Evolutionary conservation across 1,139 yeast species (phyloP), one percentile per base, ranked within the genome.

Genomic region (Yamadazyma membranifaciens): DNA sequence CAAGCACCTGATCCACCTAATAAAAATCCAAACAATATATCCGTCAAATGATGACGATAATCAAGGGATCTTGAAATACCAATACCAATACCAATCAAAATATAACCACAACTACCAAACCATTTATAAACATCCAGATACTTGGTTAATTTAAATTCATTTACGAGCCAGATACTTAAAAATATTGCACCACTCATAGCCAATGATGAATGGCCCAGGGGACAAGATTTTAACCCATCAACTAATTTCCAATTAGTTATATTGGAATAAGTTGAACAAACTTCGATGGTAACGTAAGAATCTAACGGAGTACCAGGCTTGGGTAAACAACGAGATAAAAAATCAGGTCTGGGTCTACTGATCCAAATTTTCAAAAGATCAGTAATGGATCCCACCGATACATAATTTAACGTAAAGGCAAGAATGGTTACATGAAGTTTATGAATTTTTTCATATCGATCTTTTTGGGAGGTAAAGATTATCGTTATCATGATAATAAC

Each of bases 151-250:
- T 61, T 59, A 43, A 57, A 60, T 45, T 70, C 73, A 6, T 75
- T 74, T 12, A 32, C 22, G 13, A 69, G 46, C 78, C 78, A 72
- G 39, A 69, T 54, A 17, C 69, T 48, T 45, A 71, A 59, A 49
- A 57, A 71, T n/a, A 61, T 50, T 38, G 66, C 58, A 3, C 72
- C 71, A 32, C 67, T 56, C 55, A 69, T 69, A n/a, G 72, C 58
- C 40, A 71, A 63, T 16, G 73, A 65, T 7, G 74, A 65, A 47
- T 72, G 78, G 22, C 78, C 78, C 22, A 70, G 64, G 3, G 78
- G 78, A 4, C 75, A 69, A 25, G 74, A 67, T 44, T 73, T 62
- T 68, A 71, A 62, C 4, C 78, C 78, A 50, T 72, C 78, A 2
- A 55, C 48, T 36, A 72, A 56, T 3, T 71, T 73, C 42, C 65